Base-by-base conservation (phyloP, 2,329 filamentous ascomycete species). In the Biscogniauxia marginata region DNA sequence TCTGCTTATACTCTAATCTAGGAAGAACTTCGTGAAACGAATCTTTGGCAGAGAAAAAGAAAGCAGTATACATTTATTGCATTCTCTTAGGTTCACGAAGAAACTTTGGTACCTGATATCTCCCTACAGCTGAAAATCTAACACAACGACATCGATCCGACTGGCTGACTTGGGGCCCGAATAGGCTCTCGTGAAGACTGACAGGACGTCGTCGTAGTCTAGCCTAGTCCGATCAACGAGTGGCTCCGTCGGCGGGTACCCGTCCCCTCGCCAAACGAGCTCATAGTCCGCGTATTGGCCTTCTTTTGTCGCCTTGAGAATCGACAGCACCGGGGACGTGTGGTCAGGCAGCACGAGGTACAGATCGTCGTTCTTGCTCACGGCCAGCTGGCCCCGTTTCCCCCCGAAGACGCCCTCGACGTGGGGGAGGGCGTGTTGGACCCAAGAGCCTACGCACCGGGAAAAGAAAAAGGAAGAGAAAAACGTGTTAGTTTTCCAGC, bases 391-490 rank as follows among this genome's bases (percentile, higher is more conserved):
- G 3, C 75, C 75, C 5, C 75, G 70, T 45, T 72, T 71, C 2
- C 67, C 69, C 3, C 67, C 67, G 18, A 65, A 62, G 19, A 69
- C 65, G 4, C 69, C 66, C 1, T 66, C 57, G 34, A 73, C 68
- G 19, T 69, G 60, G 0, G 69, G 66, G 8, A 76, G 63, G 1
- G 70, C 53, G 44, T 62, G 66, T 30, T 70, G 68, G 4, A 63
- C 65, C 74, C 74, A 77, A 0, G 21, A 51, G 3, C 69, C 74
- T 75, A n/a, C n/a, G n/a, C n/a, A n/a, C n/a, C n/a, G n/a, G n/a
- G n/a, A n/a, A n/a, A n/a, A n/a, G n/a, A n/a, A n/a, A n/a, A n/a
- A n/a, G n/a, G 43, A 25, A 22, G 18, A 21, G 13, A 4, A 34
- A n/a, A 9, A 11, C 7, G 8, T 47, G 24, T 49, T 22, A 13